A percentile compares a stretch with the other conserved stretches of the same genome.
phyloP scores from a whole-genome alignment of 345 rosid species.

The Anastatica hierochuntica region DNA sequence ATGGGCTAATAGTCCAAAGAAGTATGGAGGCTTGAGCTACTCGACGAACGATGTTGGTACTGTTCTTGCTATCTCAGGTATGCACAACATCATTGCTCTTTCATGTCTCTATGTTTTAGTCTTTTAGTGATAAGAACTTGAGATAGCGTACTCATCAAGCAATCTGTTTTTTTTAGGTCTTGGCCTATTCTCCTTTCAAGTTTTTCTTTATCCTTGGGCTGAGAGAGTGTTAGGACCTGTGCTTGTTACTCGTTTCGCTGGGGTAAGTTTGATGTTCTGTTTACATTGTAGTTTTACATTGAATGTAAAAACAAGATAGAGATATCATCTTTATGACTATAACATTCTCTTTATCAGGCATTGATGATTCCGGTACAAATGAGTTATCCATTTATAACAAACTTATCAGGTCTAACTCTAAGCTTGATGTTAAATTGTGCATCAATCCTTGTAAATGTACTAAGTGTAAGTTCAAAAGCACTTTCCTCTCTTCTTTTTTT shows the following conservation, averaged over 20 bases:
- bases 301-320: too few relatives aligned
- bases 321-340: too few relatives aligned
- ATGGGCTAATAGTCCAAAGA: conserved; percentile 76
- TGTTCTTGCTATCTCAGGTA: conserved; percentile 66
- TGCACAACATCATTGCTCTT: not conserved
- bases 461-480: conserved; percentile 38
- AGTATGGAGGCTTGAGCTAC: conserved; percentile 58
- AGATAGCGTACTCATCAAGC: conserved; percentile 3
- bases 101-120: not conserved
- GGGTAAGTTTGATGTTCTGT: conserved; percentile 35
- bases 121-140: too few relatives aligned
- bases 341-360: conserved; percentile 34
- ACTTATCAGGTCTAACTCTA: conserved; percentile 51
- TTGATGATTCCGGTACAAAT: conserved; percentile 53
- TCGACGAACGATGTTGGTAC: conserved; percentile 52
- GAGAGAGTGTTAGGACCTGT: conserved; percentile 63
- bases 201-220: conserved; percentile 40
- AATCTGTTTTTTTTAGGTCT: conserved; percentile 46
- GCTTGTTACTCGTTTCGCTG: conserved; percentile 38
- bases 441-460: conserved; percentile 47
- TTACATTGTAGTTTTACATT: too few relatives aligned
- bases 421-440: conserved; percentile 44
- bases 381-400: conserved; percentile 58
- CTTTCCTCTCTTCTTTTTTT: not conserved
- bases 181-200: conserved; percentile 68